phyloP scores from a whole-genome alignment of 1,284 basidiomycete genomes.

The Peniophora sp. region DNA sequence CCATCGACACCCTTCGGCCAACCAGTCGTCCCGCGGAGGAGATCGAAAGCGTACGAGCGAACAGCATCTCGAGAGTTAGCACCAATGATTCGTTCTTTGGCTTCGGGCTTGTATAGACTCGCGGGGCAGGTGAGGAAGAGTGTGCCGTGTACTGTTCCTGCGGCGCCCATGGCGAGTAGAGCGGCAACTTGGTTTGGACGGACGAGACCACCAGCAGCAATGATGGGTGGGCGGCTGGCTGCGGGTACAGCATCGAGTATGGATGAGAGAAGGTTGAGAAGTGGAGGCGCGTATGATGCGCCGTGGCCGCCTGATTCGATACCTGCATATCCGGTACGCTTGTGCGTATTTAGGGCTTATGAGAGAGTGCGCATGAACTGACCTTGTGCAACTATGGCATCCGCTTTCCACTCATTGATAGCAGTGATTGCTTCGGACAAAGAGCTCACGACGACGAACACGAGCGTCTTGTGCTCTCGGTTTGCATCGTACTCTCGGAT shows the following conservation, averaged over 20 bases:
- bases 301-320: constrained; percentile 75
- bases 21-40: constrained; percentile 45
- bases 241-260: constrained; percentile 36
- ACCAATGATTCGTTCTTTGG: constrained; percentile 46
- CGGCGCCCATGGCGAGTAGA: constrained; percentile 54
- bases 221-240: constrained; percentile 37
- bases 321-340: constrained; percentile 39
- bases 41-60: constrained; percentile 62
- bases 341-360: neutral
- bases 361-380: constrained; percentile 3
- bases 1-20: constrained; percentile 70
- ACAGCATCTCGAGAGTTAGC: constrained; percentile 44
- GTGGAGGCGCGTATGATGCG: constrained; percentile 41
- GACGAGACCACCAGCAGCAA: constrained; percentile 51
- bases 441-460: constrained; percentile 59
- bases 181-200: constrained; percentile 58
- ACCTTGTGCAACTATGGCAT: constrained; percentile 76
- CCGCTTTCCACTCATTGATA: constrained; percentile 51
- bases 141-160: constrained; percentile 62
- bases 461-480: constrained; percentile 34
- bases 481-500: constrained; percentile 44
- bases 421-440: constrained; percentile 50
- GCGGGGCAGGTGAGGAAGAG: constrained; percentile 65
- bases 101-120: constrained; percentile 46
- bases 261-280: constrained; percentile 51